Base-by-base conservation (phyloP, 148 eudicot species). In the Vaccinium macrocarpon region DNA sequence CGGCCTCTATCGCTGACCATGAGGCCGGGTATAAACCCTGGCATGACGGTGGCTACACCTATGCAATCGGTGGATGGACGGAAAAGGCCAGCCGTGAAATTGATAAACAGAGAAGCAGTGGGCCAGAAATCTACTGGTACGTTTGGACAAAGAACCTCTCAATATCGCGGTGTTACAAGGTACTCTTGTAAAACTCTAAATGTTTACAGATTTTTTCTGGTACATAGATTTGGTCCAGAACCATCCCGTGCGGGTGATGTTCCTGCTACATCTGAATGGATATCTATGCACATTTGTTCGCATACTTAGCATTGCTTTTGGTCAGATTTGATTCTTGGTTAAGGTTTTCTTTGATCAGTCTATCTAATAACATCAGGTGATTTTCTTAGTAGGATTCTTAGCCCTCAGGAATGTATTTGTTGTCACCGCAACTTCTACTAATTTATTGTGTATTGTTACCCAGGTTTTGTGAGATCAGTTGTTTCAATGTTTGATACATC, bases 101-200 rank as follows among this genome's bases (percentile, higher is more conserved):
- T 86, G 13, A 76, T 46, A 32, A 73, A 61, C 25, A 85, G 62
- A 74, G 94, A 89, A 70, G 16, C 71, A 2, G 83, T 83, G 42
- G 88, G 91, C 27, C 88, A 95, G 56, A 95, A 95, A 84, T 90
- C 94, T 3, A 81, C 91, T 29, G 97, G 92, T 76, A 91, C 91
- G 2, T 92, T 95, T 87, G 98, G 98, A 1, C 98, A 95, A 83
- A 91, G 98, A 59, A 95, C 98, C 29, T 95, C 98, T 57, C 95
- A 91, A 32, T 95, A 84, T 80, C 98, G 98, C 7, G 98, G 98
- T 8, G 98, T 95, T 56, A 95, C 98, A 8, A 93, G 93, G 98
- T 91, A 86, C 46, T 42, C 46, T 42, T 5, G 46, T 6, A 42
- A 42, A 42, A 42, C 5, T 42, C 46, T 42, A 35, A 35, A 42